These are phyloP conservation scores for Henckelia pumila DNA, from an alignment of 257 asterid species.

Conservation along the genomic window DNA sequence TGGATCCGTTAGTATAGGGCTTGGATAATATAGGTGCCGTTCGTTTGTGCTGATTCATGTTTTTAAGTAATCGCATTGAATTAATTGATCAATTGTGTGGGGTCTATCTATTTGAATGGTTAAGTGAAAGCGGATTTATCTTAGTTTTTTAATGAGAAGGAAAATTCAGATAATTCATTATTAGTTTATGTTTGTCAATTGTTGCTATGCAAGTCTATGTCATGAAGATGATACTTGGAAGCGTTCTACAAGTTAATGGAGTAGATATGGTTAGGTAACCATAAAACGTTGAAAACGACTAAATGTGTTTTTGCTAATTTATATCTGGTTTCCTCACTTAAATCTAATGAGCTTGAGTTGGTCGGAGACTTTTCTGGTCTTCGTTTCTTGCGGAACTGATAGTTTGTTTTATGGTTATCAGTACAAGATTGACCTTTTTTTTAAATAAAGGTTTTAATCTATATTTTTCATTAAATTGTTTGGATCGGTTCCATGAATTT, in stretches of 20 bases:
- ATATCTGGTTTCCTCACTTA: neutral
- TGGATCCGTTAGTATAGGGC: slow-evolving; percentile 12
- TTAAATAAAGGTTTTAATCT: no score
- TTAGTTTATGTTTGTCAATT: no score
- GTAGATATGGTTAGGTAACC: no score
- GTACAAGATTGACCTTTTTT: no score
- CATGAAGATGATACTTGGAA: neutral
- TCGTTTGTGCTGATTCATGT: neutral
- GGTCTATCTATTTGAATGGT: neutral
- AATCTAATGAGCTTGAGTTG: neutral
- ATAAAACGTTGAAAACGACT: no score
- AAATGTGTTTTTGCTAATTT: neutral
- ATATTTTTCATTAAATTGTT: no score
- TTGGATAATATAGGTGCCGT: neutral
- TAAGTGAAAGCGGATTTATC: neutral
- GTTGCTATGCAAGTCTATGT: neutral
- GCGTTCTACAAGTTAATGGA: no score
- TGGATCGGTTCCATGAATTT: no score
- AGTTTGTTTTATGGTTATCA: no score
- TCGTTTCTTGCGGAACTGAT: no score
- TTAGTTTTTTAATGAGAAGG: neutral
- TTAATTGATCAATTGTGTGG: neutral
- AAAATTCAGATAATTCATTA: neutral
- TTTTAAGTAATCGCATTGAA: neutral
- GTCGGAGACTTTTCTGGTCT: neutral